Conservation (phyloP, 2,329 filamentous ascomycete genomes). For the Colletotrichum eremochloae region DNA sequence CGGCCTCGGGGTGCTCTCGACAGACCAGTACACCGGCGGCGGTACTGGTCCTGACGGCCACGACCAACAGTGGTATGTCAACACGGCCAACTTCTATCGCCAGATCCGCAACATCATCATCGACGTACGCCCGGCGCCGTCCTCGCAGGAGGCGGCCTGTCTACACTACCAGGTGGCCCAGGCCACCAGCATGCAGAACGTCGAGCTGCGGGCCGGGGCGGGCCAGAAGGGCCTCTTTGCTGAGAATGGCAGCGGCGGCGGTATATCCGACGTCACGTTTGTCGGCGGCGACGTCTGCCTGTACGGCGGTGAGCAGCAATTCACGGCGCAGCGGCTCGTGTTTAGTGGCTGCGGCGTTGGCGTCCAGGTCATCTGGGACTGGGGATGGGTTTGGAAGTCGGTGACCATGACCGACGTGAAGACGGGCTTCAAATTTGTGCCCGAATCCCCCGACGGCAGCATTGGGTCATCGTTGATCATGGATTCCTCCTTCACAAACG, state of each 20-base stretch:
- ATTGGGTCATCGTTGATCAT: conserved; percentile 39
- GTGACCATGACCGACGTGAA: conserved; percentile 24
- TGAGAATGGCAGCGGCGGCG: conserved; percentile 57
- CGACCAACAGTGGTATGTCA: conserved; percentile 41
- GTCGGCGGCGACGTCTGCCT: conserved; percentile 68
- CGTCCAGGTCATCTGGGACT: conserved; percentile 40
- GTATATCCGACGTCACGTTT: conserved; percentile 71
- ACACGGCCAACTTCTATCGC: conserved; percentile 41
- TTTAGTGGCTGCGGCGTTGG: conserved; percentile 29
- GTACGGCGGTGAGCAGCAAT: conserved; percentile 35
- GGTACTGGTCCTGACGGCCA: conserved; percentile 33
- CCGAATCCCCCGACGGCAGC: conserved; percentile 4
- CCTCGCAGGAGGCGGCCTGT: not conserved
- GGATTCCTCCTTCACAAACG: conserved; percentile 42
- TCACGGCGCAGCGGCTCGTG: conserved; percentile 19
- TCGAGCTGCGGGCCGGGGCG: conserved; percentile 35
- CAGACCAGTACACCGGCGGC: conserved; percentile 39
- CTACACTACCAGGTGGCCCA: conserved; percentile 44
- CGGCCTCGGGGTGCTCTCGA: conserved; percentile 39
- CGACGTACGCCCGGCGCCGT: conserved; percentile 21
- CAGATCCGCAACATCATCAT: conserved; percentile 43
- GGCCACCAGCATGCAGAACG: conserved; percentile 45
- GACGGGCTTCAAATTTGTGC: conserved; percentile 26
- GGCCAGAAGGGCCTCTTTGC: conserved; percentile 45
- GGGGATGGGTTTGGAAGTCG: conserved; percentile 41